Evolutionary conservation across 108 stramenopile species (phyloP).

Genomic region (Cyclotella sp.): DNA sequence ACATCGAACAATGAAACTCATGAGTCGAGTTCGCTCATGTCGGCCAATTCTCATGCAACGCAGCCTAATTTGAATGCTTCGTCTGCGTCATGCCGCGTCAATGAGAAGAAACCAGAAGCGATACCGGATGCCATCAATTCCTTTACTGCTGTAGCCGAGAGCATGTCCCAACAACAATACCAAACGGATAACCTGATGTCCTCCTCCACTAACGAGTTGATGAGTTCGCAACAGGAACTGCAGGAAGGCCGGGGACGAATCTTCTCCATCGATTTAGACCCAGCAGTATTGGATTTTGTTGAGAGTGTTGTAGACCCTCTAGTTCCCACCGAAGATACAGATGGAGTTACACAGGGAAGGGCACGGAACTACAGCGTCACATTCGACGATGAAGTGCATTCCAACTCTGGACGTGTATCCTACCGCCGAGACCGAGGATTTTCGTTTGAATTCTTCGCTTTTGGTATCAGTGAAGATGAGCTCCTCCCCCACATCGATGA

Average conservation of each 20-base stretch:
- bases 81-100: conserved; percentile 2
- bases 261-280: conserved; percentile 87
- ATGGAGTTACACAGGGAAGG: neutral
- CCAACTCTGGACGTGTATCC: conserved; percentile 11
- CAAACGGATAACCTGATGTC: conserved; percentile 30
- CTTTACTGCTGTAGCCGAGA: conserved; percentile 24
- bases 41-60: conserved; percentile 17
- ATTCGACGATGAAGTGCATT: conserved; percentile 26
- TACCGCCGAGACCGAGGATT: conserved; percentile 74
- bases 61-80: neutral
- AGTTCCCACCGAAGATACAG: neutral
- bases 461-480: conserved; percentile 77
- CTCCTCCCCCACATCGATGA: conserved; percentile 47
- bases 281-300: conserved; percentile 72
- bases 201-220: conserved; percentile 15
- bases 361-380: conserved; percentile 33
- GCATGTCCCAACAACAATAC: conserved; percentile 27
- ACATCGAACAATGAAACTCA: neutral
- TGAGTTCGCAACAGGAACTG: conserved; percentile 10
- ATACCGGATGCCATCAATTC: neutral
- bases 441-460: conserved; percentile 90
- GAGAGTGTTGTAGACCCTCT: conserved; percentile 56
- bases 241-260: conserved; percentile 49
- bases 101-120: neutral
- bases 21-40: conserved; percentile 39